These are phyloP conservation scores for Pezicula carpinea DNA, from an alignment of 2,329 filamentous ascomycete species.

Conservation along the genomic window DNA sequence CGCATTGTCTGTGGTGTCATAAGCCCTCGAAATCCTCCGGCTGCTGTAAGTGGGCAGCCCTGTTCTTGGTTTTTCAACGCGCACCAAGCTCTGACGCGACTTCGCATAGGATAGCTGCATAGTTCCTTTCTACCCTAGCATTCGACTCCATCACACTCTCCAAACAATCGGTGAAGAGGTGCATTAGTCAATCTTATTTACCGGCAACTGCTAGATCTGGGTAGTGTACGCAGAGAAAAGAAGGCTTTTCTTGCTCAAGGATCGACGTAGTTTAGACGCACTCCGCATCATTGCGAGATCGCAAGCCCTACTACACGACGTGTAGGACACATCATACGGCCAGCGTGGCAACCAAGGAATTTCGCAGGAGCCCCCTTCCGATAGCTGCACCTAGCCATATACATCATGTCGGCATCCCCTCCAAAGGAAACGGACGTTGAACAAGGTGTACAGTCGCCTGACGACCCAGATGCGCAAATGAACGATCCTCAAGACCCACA, in stretches of 20 bases:
- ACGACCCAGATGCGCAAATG: slow-evolving; percentile 88
- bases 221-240: slow-evolving; percentile 15
- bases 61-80: slow-evolving; percentile 6
- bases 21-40: slow-evolving; percentile 8
- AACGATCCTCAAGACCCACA: slow-evolving; percentile 80
- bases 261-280: slow-evolving; percentile 16
- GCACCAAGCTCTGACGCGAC: slow-evolving; percentile 16
- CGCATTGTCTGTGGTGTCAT: slow-evolving; percentile 16
- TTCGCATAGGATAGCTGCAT: slow-evolving; percentile 14
- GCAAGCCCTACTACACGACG: slow-evolving; percentile 14
- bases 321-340: slow-evolving; percentile 21
- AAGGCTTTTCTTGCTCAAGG: slow-evolving; percentile 19
- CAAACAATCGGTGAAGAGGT: slow-evolving; percentile 17
- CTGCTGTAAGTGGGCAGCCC: slow-evolving; percentile 10
- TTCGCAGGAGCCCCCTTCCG: slow-evolving; percentile 21
- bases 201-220: slow-evolving; percentile 12
- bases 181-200: slow-evolving; percentile 18
- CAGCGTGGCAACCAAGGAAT: slow-evolving; percentile 29
- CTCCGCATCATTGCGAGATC: slow-evolving; percentile 17
- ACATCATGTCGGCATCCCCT: slow-evolving; percentile 93
- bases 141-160: slow-evolving; percentile 13
- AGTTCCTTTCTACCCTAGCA: slow-evolving; percentile 4
- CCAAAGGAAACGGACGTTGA: slow-evolving; percentile 86
- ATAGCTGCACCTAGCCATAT: slow-evolving; percentile 57
- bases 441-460: slow-evolving; percentile 85